Base-by-base conservation (phyloP, 768 basidiomycete genomes). In the Lactifluus volemus region DNA sequence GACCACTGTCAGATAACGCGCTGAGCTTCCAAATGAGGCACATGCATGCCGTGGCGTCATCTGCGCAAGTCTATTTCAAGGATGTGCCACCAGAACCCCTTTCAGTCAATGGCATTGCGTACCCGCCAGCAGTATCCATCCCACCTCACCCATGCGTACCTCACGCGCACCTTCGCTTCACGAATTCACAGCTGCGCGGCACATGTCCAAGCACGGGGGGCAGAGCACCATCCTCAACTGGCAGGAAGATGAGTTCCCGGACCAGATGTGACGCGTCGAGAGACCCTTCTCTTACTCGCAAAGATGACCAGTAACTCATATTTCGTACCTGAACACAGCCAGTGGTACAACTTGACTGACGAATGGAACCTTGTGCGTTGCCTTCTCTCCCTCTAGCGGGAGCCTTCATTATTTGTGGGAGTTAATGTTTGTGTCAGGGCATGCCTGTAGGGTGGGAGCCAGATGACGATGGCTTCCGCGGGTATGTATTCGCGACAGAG, bases 291-390 rank as follows among this genome's bases (percentile, higher is more conserved):
- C 12, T 75, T 82, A 30, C 77, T 98, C 15, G 93, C 90, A 19
- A 92, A 89, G 81, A 98, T 98, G 89, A 83, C 88, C 11, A 83
- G 78, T 59, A 92, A 97, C 69, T 85, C 94, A 2, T 98, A 98
- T 69, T 73, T 74, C 4, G 78, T 75, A 1, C 58, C 73, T 4
- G 38, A 75, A 73, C 3, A 78, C 81, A 34, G 73, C 70, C 30
- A 77, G 75, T 98, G 94, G 94, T 95, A 91, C 68, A 79, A 80
- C 21, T 63, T 91, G 12, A 78, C 79, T 0, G 74, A 76, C 7
- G 75, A 78, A 3, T 95, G 85, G 83, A 85, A 86, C 67, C 73
- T 67, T 21, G 86, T 83, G 68, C 66, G 80, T 67, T 21, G 4
- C 8, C 29, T 1, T 5, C 45, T 25, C 2, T 15, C 5, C 4